Evolutionary conservation across 2,329 filamentous ascomycete species (phyloP).

Genomic region (Fusarium sp.): DNA sequence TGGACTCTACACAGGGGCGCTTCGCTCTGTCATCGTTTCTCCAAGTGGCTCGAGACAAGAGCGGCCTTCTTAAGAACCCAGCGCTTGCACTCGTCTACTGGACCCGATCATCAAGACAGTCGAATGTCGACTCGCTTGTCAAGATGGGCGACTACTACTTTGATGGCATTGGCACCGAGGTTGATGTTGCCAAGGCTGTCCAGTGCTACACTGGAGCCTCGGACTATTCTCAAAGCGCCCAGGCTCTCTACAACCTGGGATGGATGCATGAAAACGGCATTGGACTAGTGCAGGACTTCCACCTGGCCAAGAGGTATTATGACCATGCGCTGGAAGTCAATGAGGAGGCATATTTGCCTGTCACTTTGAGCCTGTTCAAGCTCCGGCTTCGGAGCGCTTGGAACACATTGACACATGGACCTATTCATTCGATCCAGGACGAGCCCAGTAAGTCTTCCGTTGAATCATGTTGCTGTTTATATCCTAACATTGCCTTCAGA

Average conservation of each 20-base stretch:
- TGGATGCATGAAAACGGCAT: conserved; percentile 99
- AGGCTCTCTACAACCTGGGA: conserved; percentile 95
- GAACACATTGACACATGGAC: conserved; percentile 93
- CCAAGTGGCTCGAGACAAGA: conserved; percentile 52
- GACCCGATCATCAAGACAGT: conserved; percentile 93
- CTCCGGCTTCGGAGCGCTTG: conserved; percentile 88
- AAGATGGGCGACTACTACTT: conserved; percentile 99
- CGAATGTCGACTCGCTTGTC: conserved; percentile 92
- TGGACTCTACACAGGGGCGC: conserved; percentile 77
- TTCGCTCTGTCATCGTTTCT: conserved; percentile 57
- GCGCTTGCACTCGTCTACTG: conserved; percentile 87
- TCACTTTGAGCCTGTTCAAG: conserved; percentile 88
- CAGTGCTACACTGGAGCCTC: conserved; percentile 93
- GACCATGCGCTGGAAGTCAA: conserved; percentile 93
- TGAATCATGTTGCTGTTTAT: background rate
- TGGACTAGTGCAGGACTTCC: conserved; percentile 93
- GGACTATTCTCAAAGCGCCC: conserved; percentile 90
- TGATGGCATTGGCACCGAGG: conserved; percentile 77
- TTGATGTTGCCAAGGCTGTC: conserved; percentile 86
- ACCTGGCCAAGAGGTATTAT: conserved; percentile 96
- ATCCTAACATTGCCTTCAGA: conserved; percentile 60
- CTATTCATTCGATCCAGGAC: conserved; percentile 90
- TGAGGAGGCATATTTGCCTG: conserved; percentile 91
- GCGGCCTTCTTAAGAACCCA: conserved; percentile 62
- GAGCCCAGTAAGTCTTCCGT: conserved; percentile 76